Conservation (phyloP, 83 land plant species). For the Picea abies region DNA sequence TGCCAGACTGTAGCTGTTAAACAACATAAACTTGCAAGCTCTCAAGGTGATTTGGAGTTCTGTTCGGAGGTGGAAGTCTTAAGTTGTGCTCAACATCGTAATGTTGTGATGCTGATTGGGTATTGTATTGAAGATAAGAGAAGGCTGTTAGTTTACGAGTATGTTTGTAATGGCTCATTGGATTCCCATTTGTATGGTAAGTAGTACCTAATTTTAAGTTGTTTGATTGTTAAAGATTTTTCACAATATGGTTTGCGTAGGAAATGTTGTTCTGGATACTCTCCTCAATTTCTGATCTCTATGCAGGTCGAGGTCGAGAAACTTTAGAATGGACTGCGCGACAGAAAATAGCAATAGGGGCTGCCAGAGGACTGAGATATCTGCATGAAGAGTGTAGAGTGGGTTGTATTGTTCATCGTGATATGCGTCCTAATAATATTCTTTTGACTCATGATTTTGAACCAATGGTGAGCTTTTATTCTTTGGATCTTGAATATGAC, state of each 20-base stretch:
- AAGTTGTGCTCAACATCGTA: constrained; percentile 93
- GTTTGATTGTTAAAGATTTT: not conserved
- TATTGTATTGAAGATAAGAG: constrained; percentile 72
- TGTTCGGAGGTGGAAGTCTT: constrained; percentile 84
- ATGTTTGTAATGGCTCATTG: constrained; percentile 84
- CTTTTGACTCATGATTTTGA: constrained; percentile 92
- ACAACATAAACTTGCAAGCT: constrained; percentile 82
- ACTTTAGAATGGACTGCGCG: constrained; percentile 71
- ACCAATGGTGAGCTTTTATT: constrained; percentile 58
- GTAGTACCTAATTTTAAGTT: too few relatives aligned
- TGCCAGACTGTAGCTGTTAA: constrained; percentile 88
- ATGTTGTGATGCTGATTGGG: constrained; percentile 88
- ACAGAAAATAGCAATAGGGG: constrained; percentile 83
- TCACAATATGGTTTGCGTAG: not conserved
- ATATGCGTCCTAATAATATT: constrained; percentile 89
- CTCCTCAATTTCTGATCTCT: not conserved
- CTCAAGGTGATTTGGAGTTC: constrained; percentile 82
- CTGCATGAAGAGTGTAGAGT: constrained; percentile 95
- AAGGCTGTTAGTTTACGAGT: constrained; percentile 85
- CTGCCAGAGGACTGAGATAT: constrained; percentile 86
- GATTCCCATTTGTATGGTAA: constrained; percentile 86
- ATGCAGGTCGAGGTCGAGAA: constrained; percentile 45
- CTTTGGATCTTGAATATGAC: not conserved
- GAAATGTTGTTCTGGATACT: not conserved
- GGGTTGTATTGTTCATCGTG: constrained; percentile 91